phyloP scores from a whole-genome alignment of 73 alveolate species.

The Uronychia setigera region DNA sequence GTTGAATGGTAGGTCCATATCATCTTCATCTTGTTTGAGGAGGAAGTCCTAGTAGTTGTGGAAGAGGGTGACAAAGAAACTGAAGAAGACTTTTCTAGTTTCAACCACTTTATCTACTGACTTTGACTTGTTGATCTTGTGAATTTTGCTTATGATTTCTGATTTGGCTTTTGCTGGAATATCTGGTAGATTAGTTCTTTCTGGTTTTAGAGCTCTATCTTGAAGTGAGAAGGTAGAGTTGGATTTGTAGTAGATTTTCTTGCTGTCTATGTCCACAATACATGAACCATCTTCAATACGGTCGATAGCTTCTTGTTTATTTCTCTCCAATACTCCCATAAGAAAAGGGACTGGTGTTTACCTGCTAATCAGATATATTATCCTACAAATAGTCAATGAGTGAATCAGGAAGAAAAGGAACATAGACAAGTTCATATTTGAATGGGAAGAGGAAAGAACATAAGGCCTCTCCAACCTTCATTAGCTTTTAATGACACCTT shows the following conservation, averaged over 20 bases:
- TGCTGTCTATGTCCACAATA: conserved; percentile 26
- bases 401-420: conserved; percentile 54
- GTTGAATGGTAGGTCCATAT: not conserved
- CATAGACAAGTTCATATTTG: conserved; percentile 45
- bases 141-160: no score
- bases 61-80: no score
- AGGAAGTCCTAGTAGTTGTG: no score
- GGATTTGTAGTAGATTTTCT: no score
- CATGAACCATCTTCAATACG: conserved; percentile 44
- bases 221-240: no score
- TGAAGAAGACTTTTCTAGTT: no score
- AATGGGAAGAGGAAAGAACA: conserved; percentile 37
- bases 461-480: conserved; percentile 50
- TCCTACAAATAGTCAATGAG: conserved; percentile 26
- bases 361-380: not conserved
- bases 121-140: no score
- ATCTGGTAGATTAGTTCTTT: no score
- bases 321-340: conserved; percentile 28
- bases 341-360: conserved; percentile 47
- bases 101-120: no score
- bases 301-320: conserved; percentile 30
- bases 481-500: conserved; percentile 11
- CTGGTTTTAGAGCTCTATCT: no score
- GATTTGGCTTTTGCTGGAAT: no score
- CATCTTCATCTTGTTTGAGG: no score